Conservation (phyloP, 2,329 filamentous ascomycete species). For the Thelonectria olida region DNA sequence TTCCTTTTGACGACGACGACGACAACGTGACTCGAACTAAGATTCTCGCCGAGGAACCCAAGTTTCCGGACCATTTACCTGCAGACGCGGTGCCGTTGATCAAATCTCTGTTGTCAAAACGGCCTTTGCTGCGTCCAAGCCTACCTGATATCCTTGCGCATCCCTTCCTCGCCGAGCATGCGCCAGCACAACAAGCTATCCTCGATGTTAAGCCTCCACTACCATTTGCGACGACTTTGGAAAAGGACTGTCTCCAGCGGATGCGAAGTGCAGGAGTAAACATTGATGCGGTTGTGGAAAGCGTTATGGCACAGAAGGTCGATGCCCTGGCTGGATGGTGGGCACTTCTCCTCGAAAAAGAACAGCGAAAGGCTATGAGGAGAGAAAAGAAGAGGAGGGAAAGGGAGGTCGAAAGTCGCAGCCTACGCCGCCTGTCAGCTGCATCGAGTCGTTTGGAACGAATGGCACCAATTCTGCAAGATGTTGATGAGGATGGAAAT, state of each 20-base stretch:
- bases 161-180: slow-evolving; percentile 87
- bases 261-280: slow-evolving; percentile 96
- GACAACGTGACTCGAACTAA: slow-evolving; percentile 85
- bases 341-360: slow-evolving; percentile 93
- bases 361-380: slow-evolving; percentile 84
- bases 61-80: slow-evolving; percentile 82
- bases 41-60: slow-evolving; percentile 87
- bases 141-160: slow-evolving; percentile 88
- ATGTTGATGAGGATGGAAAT: slow-evolving; percentile 80
- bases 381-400: slow-evolving; percentile 86
- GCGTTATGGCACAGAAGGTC: slow-evolving; percentile 88
- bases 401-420: slow-evolving; percentile 82
- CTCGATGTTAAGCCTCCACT: slow-evolving; percentile 82
- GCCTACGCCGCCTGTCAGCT: slow-evolving; percentile 82
- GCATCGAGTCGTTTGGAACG: slow-evolving; percentile 88
- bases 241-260: slow-evolving; percentile 89
- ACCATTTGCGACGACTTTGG: slow-evolving; percentile 85
- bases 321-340: slow-evolving; percentile 96
- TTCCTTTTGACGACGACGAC: slow-evolving; percentile 97
- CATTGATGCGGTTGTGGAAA: slow-evolving; percentile 93
- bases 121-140: slow-evolving; percentile 82
- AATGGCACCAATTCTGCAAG: slow-evolving; percentile 78
- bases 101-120: slow-evolving; percentile 85
- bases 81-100: slow-evolving; percentile 81
- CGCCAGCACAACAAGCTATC: slow-evolving; percentile 88